Conservation (phyloP, 1,139 yeast species). For the Pichia sp. region DNA sequence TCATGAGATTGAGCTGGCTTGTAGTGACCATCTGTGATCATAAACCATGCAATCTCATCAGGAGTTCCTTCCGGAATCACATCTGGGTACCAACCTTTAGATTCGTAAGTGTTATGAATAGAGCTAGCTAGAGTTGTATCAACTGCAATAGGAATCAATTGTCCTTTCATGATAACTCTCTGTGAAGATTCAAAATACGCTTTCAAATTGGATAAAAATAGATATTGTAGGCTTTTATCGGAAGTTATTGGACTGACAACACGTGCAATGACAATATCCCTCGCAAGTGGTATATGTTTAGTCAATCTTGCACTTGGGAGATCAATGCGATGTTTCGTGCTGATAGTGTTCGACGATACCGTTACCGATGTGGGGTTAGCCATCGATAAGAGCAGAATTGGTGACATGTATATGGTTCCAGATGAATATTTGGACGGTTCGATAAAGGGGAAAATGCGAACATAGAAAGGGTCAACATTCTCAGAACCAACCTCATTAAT, state of each 20-base stretch:
- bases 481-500: constrained; percentile 1
- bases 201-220: constrained; percentile 58
- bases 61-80: constrained; percentile 55
- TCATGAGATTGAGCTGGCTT: constrained; percentile 26
- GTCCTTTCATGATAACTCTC: constrained; percentile 56
- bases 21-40: constrained; percentile 40
- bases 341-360: constrained; percentile 6
- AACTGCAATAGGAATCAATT: constrained; percentile 68
- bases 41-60: constrained; percentile 84
- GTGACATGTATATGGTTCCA: constrained; percentile 50
- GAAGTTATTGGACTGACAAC: constrained; percentile 66
- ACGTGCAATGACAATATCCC: constrained; percentile 54
- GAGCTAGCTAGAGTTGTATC: constrained; percentile 65
- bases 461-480: constrained; percentile 18
- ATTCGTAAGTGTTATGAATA: constrained; percentile 37
- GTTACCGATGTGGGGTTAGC: constrained; percentile 30
- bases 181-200: constrained; percentile 49
- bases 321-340: constrained; percentile 10
- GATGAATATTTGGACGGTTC: constrained; percentile 50
- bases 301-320: constrained; percentile 13
- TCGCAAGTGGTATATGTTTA: constrained; percentile 32
- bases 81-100: constrained; percentile 30
- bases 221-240: constrained; percentile 57
- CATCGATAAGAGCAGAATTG: constrained; percentile 52
- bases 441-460: constrained; percentile 50